Evolutionary conservation across 1,284 basidiomycete genomes (phyloP), one percentile per base, ranked within the genome.

Genomic region (Rhodotorula sp.): DNA sequence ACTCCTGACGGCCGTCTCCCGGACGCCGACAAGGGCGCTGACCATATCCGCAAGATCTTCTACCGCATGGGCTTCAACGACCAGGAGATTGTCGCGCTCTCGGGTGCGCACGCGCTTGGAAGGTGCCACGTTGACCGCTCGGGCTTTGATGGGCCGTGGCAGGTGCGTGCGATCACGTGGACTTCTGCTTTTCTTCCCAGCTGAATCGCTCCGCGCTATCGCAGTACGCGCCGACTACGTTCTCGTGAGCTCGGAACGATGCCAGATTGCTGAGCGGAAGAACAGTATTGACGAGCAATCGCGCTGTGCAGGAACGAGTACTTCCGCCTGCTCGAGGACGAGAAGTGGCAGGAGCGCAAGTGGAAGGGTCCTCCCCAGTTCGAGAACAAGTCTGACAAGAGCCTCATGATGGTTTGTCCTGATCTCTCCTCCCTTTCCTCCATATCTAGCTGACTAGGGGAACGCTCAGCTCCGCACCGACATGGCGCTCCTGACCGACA

Each of bases 41-140:
- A 81, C 74, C 81, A 82, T 76, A 68, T 81, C 29, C 78, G 81
- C 48, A 61, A 78, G 67, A 79, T 82, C 71, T 82, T 82, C 76
- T 78, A 81, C 76, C 67, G 75, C 67, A 80, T 81, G 81, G 81
- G 81, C 63, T 81, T 97, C 85, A 92, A 95, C 81, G 95, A 98
- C 83, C 92, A 94, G 81, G 93, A 94, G 82, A 94, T 94, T 66
- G 94, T 97, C 67, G 94, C 94, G 62, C 89, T 99, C 74, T 87
- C 87, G 46, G 95, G 95, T 76, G 94, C 92, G 55, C 95, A 99
- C 80, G 93, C 93, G 71, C 87, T 98, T 59, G 94, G 94, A 54
- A 90, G 95, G 79, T 95, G 93, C 85, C 95, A 98, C 84, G 74
- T 82, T 69, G 86, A 80, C 78, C 87, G 89, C 74, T 92, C 90